Conservation (phyloP, 2,329 filamentous ascomycete genomes). For the Pyrenophora graminea region DNA sequence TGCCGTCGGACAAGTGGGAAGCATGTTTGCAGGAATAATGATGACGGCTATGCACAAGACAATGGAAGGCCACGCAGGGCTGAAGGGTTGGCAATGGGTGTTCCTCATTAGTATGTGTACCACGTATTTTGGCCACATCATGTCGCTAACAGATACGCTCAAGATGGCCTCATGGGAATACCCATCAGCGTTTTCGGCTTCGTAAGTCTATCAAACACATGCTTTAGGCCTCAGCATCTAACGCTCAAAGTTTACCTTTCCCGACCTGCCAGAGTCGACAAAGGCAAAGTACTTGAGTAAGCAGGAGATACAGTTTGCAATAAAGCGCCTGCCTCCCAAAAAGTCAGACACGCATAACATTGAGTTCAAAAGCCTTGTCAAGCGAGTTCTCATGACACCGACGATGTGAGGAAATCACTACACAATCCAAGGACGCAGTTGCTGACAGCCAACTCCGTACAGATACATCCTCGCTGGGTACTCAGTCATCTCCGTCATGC, state of each 20-base stretch:
- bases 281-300: slow-evolving; percentile 18
- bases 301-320: slow-evolving; percentile 24
- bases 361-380: slow-evolving; percentile 18
- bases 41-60: slow-evolving; percentile 33
- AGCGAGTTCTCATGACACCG: slow-evolving; percentile 21
- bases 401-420: slow-evolving; percentile 13
- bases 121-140: not conserved
- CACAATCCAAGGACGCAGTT: not conserved
- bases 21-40: slow-evolving; percentile 35
- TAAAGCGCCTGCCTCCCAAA: slow-evolving; percentile 26
- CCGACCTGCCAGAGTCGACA: slow-evolving; percentile 25
- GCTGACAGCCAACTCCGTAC: not conserved
- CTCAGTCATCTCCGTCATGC: slow-evolving; percentile 38
- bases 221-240: not conserved
- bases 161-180: slow-evolving; percentile 31
- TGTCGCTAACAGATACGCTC: not conserved
- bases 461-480: slow-evolving; percentile 48
- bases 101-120: slow-evolving; percentile 24
- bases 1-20: slow-evolving; percentile 27
- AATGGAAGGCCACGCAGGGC: slow-evolving; percentile 22
- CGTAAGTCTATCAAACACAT: slow-evolving; percentile 3
- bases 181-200: slow-evolving; percentile 30
- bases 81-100: slow-evolving; percentile 34
- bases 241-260: slow-evolving; percentile 22
- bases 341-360: slow-evolving; percentile 27